phyloP scores from a whole-genome alignment of 2,329 filamentous ascomycete species.

The Akanthomyces uredinophilus region DNA sequence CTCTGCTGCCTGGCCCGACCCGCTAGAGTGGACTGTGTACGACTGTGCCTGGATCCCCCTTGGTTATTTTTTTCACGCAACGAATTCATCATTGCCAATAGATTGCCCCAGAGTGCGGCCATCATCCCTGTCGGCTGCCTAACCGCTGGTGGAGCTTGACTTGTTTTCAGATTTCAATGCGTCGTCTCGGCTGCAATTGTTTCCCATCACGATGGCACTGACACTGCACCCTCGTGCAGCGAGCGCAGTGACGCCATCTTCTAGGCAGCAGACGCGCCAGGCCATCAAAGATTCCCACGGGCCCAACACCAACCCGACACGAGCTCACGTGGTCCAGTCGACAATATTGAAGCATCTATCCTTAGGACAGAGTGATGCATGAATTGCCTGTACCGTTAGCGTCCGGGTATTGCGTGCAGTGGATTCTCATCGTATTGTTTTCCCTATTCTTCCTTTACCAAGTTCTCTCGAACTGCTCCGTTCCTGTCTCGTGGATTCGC shows the following conservation, averaged over 20 bases:
- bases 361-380: too few species aligned
- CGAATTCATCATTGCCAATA: background rate
- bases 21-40: background rate
- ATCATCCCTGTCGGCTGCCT: conserved; percentile 8
- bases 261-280: conserved; percentile 7
- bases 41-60: background rate
- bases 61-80: background rate
- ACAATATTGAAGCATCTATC: too few species aligned
- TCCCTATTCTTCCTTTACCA: background rate
- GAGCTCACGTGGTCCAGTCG: conserved; percentile 3
- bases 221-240: background rate
- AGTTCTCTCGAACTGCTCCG: too few species aligned
- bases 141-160: background rate
- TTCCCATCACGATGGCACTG: background rate
- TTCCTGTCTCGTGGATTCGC: too few species aligned
- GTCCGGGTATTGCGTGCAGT: too few species aligned
- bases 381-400: too few species aligned
- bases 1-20: conserved; percentile 13
- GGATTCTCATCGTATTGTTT: background rate
- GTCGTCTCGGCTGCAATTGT: background rate
- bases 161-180: too few species aligned
- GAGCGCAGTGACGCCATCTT: background rate
- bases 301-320: background rate
- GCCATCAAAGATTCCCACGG: background rate
- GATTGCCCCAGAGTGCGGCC: background rate